Evolutionary conservation across 2,329 filamentous ascomycete species (phyloP).

Genomic region (Scedosporium minutisporum): DNA sequence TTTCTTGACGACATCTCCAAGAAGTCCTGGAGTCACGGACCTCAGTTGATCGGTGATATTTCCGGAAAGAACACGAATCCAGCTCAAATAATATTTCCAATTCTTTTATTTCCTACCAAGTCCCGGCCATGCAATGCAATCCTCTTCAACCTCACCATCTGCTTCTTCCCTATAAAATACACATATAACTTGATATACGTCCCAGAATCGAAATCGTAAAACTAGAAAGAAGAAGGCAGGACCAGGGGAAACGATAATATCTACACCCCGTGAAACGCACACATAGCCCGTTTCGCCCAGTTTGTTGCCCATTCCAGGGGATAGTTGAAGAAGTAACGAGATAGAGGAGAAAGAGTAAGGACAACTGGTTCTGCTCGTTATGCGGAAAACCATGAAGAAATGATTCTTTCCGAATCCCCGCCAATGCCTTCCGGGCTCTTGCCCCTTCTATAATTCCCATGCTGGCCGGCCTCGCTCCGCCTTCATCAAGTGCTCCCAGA

Average conservation of each 20-base stretch:
- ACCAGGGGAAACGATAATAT: background rate
- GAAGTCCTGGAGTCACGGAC: no score
- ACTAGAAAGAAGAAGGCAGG: background rate
- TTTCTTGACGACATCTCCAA: no score
- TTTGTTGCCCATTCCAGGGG: background rate
- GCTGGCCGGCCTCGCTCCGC: background rate
- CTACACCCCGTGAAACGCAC: background rate
- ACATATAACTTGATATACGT: no score
- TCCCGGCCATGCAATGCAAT: no score
- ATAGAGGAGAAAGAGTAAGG: background rate
- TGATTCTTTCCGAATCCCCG: background rate
- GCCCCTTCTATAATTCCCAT: constrained; percentile 1
- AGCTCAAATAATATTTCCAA: no score
- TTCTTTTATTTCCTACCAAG: no score
- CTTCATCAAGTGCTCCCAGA: background rate
- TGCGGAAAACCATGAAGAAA: background rate
- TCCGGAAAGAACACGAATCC: no score
- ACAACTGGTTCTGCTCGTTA: background rate
- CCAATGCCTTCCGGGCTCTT: background rate
- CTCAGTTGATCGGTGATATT: no score
- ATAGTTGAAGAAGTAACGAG: background rate
- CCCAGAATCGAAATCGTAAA: background rate
- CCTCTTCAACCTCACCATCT: no score
- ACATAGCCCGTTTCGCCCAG: background rate
- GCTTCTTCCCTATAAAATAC: no score